phyloP scores from a whole-genome alignment of 2,329 filamentous ascomycete species.

The Nakataea oryzae region DNA sequence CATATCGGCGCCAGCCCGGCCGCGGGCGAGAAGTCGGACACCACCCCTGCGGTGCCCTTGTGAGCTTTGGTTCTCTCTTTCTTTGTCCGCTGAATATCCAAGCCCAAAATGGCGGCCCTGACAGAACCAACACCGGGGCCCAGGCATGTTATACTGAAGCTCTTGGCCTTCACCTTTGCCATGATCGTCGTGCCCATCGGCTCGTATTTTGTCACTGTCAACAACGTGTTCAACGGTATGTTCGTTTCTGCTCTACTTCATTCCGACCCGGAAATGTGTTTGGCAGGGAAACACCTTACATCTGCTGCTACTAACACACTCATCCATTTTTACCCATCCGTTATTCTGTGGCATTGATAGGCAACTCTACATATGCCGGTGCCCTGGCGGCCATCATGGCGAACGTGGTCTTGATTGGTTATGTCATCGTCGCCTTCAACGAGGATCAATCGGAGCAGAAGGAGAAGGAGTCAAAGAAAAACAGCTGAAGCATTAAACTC shows the following conservation, averaged over 20 bases:
- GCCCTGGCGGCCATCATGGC: slow-evolving; percentile 79
- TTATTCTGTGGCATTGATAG: slow-evolving; percentile 29
- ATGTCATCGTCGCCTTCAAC: slow-evolving; percentile 81
- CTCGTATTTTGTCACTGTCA: slow-evolving; percentile 75
- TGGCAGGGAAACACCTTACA: background rate
- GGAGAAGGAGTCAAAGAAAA: slow-evolving; percentile 39
- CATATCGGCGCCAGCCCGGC: slow-evolving; percentile 24
- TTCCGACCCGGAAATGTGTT: background rate
- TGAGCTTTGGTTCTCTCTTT: slow-evolving; percentile 30
- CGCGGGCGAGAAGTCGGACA: slow-evolving; percentile 53
- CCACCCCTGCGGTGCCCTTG: slow-evolving; percentile 74
- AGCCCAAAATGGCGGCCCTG: background rate
- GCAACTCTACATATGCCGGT: slow-evolving; percentile 81
- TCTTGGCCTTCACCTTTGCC: slow-evolving; percentile 80
- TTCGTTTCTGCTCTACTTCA: background rate
- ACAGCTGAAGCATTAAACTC: slow-evolving; percentile 20
- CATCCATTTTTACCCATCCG: background rate
- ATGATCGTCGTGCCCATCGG: slow-evolving; percentile 85
- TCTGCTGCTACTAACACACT: background rate
- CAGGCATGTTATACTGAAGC: slow-evolving; percentile 79
- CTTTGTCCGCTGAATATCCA: background rate
- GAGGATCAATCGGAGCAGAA: slow-evolving; percentile 59
- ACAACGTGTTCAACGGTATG: slow-evolving; percentile 67
- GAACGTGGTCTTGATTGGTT: slow-evolving; percentile 83
- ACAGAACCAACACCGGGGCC: background rate